Evolutionary conservation across 495 filamentous ascomycete genomes (phyloP).

Genomic region (Apiosordaria backusii): DNA sequence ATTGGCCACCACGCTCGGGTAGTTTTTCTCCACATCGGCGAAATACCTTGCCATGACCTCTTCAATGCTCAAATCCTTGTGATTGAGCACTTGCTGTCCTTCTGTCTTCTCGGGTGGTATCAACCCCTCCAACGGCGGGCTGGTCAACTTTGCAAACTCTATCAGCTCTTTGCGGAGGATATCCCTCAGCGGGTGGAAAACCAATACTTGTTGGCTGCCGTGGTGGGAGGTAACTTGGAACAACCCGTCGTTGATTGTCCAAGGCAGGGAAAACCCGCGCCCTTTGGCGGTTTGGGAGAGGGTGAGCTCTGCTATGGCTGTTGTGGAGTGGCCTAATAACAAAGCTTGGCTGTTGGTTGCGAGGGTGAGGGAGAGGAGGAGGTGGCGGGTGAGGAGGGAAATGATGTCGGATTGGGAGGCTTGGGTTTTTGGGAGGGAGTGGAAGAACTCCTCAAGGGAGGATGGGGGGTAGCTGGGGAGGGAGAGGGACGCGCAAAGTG

Average conservation of each 20-base stretch:
- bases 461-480: conserved; percentile 31
- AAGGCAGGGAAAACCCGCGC: conserved; percentile 75
- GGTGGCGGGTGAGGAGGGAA: conserved; percentile 60
- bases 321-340: conserved; percentile 83
- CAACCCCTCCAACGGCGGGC: conserved; percentile 29
- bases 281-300: conserved; percentile 88
- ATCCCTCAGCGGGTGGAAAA: conserved; percentile 60
- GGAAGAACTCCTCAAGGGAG: conserved; percentile 52
- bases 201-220: neutral
- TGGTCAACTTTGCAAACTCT: conserved; percentile 51
- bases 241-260: conserved; percentile 71
- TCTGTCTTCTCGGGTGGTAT: conserved; percentile 25
- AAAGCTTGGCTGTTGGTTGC: conserved; percentile 60
- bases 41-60: conserved; percentile 88
- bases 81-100: conserved; percentile 46
- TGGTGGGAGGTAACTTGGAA: conserved; percentile 54
- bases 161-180: conserved; percentile 74
- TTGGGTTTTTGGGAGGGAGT: conserved; percentile 60
- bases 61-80: conserved; percentile 82
- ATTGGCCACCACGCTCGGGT: conserved; percentile 89
- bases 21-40: conserved; percentile 77
- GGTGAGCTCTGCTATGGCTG: conserved; percentile 78
- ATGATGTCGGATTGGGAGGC: conserved; percentile 75
- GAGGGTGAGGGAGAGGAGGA: conserved; percentile 64
- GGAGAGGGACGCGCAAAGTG: conserved; percentile 14